phyloP scores from a whole-genome alignment of 139 green algal species.

The Eudorina sp. region DNA sequence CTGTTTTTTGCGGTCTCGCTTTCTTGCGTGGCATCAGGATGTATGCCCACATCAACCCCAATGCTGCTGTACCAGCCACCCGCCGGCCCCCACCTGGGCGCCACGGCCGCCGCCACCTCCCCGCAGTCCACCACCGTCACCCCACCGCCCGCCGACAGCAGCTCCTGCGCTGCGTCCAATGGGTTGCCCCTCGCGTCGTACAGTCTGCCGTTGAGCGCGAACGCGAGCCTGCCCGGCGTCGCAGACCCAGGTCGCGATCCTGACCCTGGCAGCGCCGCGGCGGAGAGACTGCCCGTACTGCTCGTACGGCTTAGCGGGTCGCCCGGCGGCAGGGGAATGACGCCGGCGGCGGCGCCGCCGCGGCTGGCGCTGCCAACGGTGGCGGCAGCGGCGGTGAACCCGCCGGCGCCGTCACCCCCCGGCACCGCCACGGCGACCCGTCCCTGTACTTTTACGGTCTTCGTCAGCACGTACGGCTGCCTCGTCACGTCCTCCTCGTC shows the following conservation, averaged over 20 bases:
- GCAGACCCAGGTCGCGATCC: not conserved
- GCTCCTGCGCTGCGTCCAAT: not conserved
- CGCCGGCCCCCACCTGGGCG: too few species aligned
- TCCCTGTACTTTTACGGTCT: slow-evolving; percentile 34
- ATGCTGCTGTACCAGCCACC: too few species aligned
- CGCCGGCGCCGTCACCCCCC: not conserved
- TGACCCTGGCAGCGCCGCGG: not conserved
- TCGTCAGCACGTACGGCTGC: slow-evolving; percentile 25
- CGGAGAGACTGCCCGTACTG: not conserved
- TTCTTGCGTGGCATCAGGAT: too few species aligned
- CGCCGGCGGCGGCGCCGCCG: too few species aligned
- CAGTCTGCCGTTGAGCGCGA: slow-evolving; percentile 35
- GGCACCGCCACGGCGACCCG: slow-evolving; percentile 27
- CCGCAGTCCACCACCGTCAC: slow-evolving; percentile 39
- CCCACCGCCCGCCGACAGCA: not conserved
- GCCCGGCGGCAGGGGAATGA: not conserved
- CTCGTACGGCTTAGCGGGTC: slow-evolving; percentile 21
- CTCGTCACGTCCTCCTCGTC: not conserved
- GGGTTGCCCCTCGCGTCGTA: slow-evolving; percentile 15
- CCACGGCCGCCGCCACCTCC: not conserved
- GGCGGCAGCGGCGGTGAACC: not conserved
- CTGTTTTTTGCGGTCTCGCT: too few species aligned
- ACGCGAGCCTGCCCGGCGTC: not conserved
- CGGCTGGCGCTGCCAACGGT: not conserved
- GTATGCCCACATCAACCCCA: too few species aligned